phyloP scores from a whole-genome alignment of 441 rosid genomes.

The Breynia disticha region DNA sequence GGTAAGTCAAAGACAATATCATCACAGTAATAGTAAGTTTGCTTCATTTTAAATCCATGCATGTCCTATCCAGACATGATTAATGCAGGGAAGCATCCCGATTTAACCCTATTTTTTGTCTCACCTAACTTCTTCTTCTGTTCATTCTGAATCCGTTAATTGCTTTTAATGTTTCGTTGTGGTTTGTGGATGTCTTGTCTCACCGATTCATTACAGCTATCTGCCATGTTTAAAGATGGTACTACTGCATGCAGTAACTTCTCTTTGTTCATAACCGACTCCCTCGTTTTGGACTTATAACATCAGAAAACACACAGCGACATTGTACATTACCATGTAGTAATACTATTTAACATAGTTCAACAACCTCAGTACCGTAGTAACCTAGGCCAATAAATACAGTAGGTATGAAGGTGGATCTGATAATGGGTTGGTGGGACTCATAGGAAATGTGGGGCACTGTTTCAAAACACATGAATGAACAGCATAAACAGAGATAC shows the following conservation, averaged over 20 bases:
- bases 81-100: neutral
- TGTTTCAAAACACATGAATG: too few species aligned
- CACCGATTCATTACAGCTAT: neutral
- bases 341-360: neutral
- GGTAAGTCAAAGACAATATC: conserved; percentile 4
- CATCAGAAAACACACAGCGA: neutral
- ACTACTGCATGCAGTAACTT: too few species aligned
- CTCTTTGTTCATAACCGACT: too few species aligned
- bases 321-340: too few species aligned
- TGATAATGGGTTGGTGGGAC: conserved; percentile 14
- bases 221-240: too few species aligned
- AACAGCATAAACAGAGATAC: too few species aligned
- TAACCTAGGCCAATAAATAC: neutral
- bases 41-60: too few species aligned
- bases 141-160: neutral
- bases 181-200: neutral
- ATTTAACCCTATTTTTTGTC: neutral
- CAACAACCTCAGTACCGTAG: conserved; percentile 13
- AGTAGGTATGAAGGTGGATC: neutral
- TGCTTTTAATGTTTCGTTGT: neutral
- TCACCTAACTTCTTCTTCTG: neutral
- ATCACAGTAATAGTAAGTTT: neutral
- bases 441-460: conserved; percentile 4
- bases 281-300: too few species aligned
- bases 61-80: too few species aligned